phyloP scores from a whole-genome alignment of 2,329 filamentous ascomycete genomes.

The Geosmithia flava region DNA sequence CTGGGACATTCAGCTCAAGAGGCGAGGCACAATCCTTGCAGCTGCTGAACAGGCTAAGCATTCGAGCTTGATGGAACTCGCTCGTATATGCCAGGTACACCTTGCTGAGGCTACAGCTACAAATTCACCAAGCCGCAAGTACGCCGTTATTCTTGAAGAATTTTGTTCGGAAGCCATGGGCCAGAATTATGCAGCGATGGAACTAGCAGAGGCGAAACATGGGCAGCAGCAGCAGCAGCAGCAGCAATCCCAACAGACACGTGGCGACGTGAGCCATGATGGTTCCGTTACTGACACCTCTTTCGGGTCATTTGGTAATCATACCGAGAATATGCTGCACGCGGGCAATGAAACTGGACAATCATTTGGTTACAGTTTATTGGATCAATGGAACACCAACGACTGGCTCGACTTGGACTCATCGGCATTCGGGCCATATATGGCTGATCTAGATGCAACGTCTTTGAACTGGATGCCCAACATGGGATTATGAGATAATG shows the following conservation, averaged over 20 bases:
- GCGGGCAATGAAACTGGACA: not conserved
- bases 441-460: constrained; percentile 2
- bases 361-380: not conserved
- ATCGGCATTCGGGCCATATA: constrained; percentile 9
- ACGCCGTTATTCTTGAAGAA: constrained; percentile 9
- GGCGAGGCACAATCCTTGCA: constrained; percentile 6
- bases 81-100: constrained; percentile 15
- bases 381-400: constrained; percentile 6
- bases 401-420: constrained; percentile 8
- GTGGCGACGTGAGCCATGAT: not conserved
- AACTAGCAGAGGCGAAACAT: not conserved
- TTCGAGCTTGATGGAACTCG: constrained; percentile 21
- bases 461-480: not conserved
- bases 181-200: constrained; percentile 1
- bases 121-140: constrained; percentile 8
- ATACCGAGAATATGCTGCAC: not conserved
- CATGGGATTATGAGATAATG: not conserved
- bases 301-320: not conserved
- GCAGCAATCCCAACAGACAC: not conserved
- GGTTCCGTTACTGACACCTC: not conserved
- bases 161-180: constrained; percentile 8
- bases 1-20: constrained; percentile 32
- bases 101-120: constrained; percentile 5
- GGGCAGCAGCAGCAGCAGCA: not conserved
- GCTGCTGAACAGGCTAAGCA: constrained; percentile 4